A percentile compares a stretch with the other conserved stretches of the same genome.
Conservation (phyloP, 2,329 filamentous ascomycete species). For the Pseudogymnoascus sp. region DNA sequence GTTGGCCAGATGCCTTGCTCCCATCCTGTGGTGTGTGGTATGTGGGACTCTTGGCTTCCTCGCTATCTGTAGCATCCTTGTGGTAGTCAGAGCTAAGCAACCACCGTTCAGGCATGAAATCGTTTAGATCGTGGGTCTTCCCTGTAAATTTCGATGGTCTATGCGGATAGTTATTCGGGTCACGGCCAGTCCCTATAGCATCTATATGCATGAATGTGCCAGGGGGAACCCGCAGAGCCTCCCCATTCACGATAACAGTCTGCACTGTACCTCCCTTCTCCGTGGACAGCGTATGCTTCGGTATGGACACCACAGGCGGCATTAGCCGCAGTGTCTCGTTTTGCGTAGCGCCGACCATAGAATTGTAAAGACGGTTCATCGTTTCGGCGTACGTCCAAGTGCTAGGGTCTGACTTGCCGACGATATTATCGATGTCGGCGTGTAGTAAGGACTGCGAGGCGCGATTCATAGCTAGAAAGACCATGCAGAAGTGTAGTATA, state of each 20-base stretch:
- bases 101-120: slow-evolving; percentile 53
- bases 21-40: background rate
- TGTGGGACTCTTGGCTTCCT: background rate
- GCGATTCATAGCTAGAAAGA: slow-evolving; percentile 23
- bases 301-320: slow-evolving; percentile 47
- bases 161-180: slow-evolving; percentile 49
- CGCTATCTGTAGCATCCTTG: slow-evolving; percentile 27
- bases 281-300: slow-evolving; percentile 36
- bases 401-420: slow-evolving; percentile 18
- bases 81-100: slow-evolving; percentile 24
- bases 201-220: slow-evolving; percentile 39
- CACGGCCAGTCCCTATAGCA: slow-evolving; percentile 40
- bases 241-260: slow-evolving; percentile 16
- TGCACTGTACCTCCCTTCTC: slow-evolving; percentile 16
- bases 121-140: slow-evolving; percentile 35
- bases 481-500: slow-evolving; percentile 24
- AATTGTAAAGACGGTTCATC: slow-evolving; percentile 23
- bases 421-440: slow-evolving; percentile 22
- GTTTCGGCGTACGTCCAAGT: slow-evolving; percentile 20
- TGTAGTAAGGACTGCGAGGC: slow-evolving; percentile 20
- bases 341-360: slow-evolving; percentile 23
- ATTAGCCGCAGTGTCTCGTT: slow-evolving; percentile 50
- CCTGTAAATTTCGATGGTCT: slow-evolving; percentile 11
- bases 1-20: background rate
- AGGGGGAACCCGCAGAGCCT: slow-evolving; percentile 14